Evolutionary conservation across 805 yeast genomes (phyloP).

Genomic region (Teunomyces gatunensis): DNA sequence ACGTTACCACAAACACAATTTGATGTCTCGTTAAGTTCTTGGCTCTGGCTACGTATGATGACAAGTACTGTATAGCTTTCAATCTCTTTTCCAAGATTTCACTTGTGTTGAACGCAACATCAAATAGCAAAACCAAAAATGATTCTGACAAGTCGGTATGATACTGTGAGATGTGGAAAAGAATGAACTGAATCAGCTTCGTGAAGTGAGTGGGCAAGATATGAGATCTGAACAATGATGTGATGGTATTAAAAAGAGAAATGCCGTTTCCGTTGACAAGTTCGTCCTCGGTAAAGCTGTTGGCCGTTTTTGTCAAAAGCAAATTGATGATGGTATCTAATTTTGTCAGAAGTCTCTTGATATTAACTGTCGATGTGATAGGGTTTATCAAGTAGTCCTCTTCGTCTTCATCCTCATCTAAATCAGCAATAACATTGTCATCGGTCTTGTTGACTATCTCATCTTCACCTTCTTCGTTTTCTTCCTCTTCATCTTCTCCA

Average conservation of each 20-base stretch:
- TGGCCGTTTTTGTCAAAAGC: conserved; percentile 51
- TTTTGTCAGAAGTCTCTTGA: conserved; percentile 58
- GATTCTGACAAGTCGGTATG: conserved; percentile 83
- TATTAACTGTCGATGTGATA: conserved; percentile 40
- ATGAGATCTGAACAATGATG: conserved; percentile 75
- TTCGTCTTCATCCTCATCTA: conserved; percentile 30
- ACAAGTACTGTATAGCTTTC: conserved; percentile 87
- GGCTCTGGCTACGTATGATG: conserved; percentile 89
- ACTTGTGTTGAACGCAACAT: conserved; percentile 69
- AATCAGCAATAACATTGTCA: conserved; percentile 30
- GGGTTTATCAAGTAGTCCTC: conserved; percentile 48
- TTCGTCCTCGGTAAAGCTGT: conserved; percentile 48
- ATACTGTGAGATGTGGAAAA: conserved; percentile 79
- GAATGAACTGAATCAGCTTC: conserved; percentile 77
- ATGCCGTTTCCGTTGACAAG: conserved; percentile 64
- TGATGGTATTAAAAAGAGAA: conserved; percentile 65
- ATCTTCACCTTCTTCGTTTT: conserved; percentile 22
- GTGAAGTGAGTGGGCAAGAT: conserved; percentile 91
- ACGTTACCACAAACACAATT: conserved; percentile 76
- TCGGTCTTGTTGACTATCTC: conserved; percentile 28
- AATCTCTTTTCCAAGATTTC: conserved; percentile 74
- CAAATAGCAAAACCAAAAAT: conserved; percentile 75
- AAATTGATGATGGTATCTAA: conserved; percentile 66
- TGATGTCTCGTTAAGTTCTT: conserved; percentile 67
- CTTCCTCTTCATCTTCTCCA: conserved; percentile 42